Conservation (phyloP, 441 rosid genomes). For the Arabidopsis lyrata region DNA sequence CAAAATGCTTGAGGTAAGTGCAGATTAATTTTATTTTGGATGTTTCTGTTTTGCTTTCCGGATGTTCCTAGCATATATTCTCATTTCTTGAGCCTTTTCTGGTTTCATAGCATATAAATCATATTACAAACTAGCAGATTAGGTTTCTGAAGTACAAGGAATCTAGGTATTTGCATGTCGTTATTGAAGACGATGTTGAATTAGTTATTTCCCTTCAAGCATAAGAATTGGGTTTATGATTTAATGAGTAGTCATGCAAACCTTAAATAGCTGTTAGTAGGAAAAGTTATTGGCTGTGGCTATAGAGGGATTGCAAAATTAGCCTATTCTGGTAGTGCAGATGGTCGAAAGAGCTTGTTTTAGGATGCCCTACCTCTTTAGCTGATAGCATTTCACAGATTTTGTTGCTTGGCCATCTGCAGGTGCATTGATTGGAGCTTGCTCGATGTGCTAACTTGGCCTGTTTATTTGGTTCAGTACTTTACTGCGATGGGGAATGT, state of each 20-base stretch:
- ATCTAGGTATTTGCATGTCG: neutral
- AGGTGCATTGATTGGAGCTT: constrained; percentile 94
- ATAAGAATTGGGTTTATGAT: neutral
- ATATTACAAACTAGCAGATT: constrained; percentile 9
- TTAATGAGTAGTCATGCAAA: neutral
- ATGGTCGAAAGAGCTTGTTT: constrained; percentile 23
- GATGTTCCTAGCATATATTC: neutral
- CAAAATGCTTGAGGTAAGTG: constrained; percentile 77
- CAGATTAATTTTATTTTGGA: constrained; percentile 4
- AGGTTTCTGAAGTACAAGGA: constrained; percentile 10
- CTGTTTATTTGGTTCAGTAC: constrained; percentile 79
- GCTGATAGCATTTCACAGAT: constrained; percentile 27
- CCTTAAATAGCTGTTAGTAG: neutral
- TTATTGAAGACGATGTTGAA: neutral
- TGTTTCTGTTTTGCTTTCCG: neutral
- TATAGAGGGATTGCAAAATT: neutral
- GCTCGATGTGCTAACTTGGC: constrained; percentile 96
- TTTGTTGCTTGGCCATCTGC: constrained; percentile 49
- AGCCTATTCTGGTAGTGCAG: neutral
- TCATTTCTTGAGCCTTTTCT: constrained; percentile 4
- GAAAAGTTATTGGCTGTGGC: neutral
- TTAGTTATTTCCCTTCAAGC: constrained; percentile 12
- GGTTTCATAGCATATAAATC: neutral
- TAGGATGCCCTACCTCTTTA: constrained; percentile 28
- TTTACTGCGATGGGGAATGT: constrained; percentile 73